Base-by-base conservation (phyloP, 306 rosid genomes). In the Fragaria ananassa region DNA sequence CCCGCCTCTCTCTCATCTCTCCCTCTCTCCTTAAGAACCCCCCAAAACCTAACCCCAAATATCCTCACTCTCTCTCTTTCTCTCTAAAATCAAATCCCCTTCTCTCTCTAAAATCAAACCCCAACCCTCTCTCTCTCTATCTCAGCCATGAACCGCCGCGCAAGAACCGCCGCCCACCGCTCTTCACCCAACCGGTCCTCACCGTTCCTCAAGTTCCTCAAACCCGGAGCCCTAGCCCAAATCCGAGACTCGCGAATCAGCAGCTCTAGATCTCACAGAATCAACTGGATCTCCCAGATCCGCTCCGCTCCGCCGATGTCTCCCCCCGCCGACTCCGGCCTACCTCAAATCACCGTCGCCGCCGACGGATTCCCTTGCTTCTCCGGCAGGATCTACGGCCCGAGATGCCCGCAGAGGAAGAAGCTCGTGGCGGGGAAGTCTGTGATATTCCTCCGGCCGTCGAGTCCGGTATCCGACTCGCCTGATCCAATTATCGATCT, bases 171-270 rank as follows among this genome's bases (percentile, higher is more conserved):
- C 23, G 44, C 27, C 23, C 69, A 51, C 70, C 60, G 78, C 9
- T 71, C 87, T n/a, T 39, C 80, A 15, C 66, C 81, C 1, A 76
- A 42, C 68, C 71, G 80, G 3, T 44, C 70, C 14, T n/a, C n/a
- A n/a, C n/a, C n/a, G n/a, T n/a, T n/a, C n/a, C n/a, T 91, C 83
- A 90, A 79, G 79, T 93, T 80, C 68, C 98, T 93, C 39, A 93
- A 90, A 61, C 98, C 98, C 1, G 98, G 98, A 0, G 91, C 96
- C 0, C 91, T 93, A 1, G 98, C 98, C 1, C 91, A 84, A 42
- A 88, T 93, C 82, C 95, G 98, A 9, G 97, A 93, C 82, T 93
- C 96, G 6, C 81, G 89, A 25, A 91, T 87, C 79, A 91, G 83
- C 76, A 91, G 78, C 68, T 91, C 97, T 60, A 85, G 92, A 68